phyloP scores from a whole-genome alignment of 1,284 basidiomycete species.

The Boletus mariae region DNA sequence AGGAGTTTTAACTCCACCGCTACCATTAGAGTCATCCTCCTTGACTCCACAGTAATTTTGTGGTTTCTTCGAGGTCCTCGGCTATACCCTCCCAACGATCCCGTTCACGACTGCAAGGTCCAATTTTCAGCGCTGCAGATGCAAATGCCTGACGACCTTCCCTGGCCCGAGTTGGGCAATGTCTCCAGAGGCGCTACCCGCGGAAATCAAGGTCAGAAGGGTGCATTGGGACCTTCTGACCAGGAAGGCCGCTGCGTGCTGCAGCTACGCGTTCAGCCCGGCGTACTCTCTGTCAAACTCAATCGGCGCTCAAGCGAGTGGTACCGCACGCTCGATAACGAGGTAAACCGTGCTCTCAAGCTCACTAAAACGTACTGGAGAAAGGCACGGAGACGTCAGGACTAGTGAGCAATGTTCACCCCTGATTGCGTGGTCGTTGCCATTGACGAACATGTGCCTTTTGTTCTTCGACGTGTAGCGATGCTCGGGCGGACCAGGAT shows the following conservation, averaged over 20 bases:
- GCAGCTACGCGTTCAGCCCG: slow-evolving; percentile 74
- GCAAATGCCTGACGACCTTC: slow-evolving; percentile 66
- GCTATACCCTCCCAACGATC: slow-evolving; percentile 11
- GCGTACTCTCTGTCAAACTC: slow-evolving; percentile 67
- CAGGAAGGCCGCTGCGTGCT: slow-evolving; percentile 64
- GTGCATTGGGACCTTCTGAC: slow-evolving; percentile 64
- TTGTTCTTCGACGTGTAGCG: slow-evolving; percentile 30
- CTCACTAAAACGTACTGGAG: slow-evolving; percentile 80
- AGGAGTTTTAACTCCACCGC: slow-evolving; percentile 36
- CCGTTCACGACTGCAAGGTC: slow-evolving; percentile 8
- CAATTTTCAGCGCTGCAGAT: slow-evolving; percentile 41
- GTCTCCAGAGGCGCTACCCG: slow-evolving; percentile 78
- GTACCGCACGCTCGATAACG: slow-evolving; percentile 70
- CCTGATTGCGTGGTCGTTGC: background rate
- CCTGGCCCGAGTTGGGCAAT: slow-evolving; percentile 79
- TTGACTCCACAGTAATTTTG: slow-evolving; percentile 19
- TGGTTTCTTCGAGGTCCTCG: slow-evolving; percentile 14
- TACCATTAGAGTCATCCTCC: slow-evolving; percentile 27
- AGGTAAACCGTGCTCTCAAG: slow-evolving; percentile 74
- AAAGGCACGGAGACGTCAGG: slow-evolving; percentile 69
- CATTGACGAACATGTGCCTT: slow-evolving; percentile 7
- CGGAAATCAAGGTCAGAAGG: slow-evolving; percentile 80
- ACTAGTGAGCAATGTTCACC: slow-evolving; percentile 45
- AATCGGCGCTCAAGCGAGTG: slow-evolving; percentile 74
- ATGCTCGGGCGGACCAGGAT: slow-evolving; percentile 75